Conservation (phyloP, 305 asterid genomes). For the Fraxinus nigra region DNA sequence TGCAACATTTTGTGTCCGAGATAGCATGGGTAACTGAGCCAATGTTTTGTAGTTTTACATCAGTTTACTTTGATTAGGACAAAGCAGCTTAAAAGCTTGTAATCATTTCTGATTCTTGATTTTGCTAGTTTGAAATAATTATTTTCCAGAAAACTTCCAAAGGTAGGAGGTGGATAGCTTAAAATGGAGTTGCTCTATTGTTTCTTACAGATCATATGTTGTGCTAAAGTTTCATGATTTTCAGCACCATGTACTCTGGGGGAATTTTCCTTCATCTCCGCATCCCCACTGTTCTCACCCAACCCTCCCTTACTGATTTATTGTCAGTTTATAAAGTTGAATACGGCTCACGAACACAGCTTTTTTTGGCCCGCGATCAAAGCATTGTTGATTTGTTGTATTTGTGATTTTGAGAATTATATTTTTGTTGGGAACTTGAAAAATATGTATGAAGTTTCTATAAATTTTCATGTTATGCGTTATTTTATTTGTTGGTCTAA, state of each 20-base stretch:
- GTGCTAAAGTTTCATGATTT: not conserved
- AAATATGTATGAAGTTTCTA: not conserved
- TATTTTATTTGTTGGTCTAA: not conserved
- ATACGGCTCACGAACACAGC: not conserved
- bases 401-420: not conserved
- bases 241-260: not conserved
- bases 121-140: not conserved
- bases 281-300: not conserved
- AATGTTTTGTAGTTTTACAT: not conserved
- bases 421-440: not conserved
- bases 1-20: constrained; percentile 3
- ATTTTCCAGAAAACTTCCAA: not conserved
- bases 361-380: not conserved
- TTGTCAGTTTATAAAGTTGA: not conserved
- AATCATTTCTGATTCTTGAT: not conserved
- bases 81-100: not conserved
- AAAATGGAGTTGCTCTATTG: constrained; percentile 21
- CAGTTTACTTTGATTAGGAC: not conserved
- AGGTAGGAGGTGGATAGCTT: constrained; percentile 22
- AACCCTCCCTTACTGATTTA: not conserved
- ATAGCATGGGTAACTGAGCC: not conserved
- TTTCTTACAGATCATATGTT: not conserved
- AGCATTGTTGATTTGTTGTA: not conserved
- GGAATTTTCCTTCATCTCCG: not conserved
- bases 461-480: not conserved